Evolutionary conservation across 73 alveolate genomes (phyloP), one percentile per base, ranked within the genome.

Genomic region (Stentor coeruleus): DNA sequence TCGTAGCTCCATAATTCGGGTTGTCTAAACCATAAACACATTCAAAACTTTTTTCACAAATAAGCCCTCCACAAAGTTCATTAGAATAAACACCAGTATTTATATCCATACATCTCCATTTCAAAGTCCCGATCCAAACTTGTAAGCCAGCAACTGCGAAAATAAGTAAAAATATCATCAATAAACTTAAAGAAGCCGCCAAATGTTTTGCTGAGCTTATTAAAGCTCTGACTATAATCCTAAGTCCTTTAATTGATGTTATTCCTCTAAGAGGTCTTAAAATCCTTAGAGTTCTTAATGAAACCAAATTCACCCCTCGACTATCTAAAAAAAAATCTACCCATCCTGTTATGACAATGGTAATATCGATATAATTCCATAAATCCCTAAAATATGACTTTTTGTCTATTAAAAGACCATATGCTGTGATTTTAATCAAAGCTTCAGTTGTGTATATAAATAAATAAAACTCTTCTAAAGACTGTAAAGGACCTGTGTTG

Each of bases 181-280:
- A n/a, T n/a, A n/a, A n/a, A n/a, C n/a, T n/a, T n/a, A n/a, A n/a
- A n/a, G n/a, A n/a, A n/a, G n/a, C n/a, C n/a, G n/a, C n/a, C n/a
- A n/a, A n/a, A n/a, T n/a, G n/a, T n/a, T n/a, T n/a, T n/a, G n/a
- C n/a, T 1, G 99, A 91, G 30, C 94, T 89, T 42, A 96, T 85
- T 30, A 97, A 81, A 6, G 99, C 95, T 4, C 89, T 86, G 57
- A 97, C 98, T 59, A 97, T 88, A 58, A 92, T 89, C 85, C 97
- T 93, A 76, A 97, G 82, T 42, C 99, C 98, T 87, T 97, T 91
- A 42, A 97, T 90, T 41, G 97, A 89, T 35, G 98, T 92, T 74
- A 97, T 97, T 11, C 99, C 95, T 91, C 98, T 95, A 58, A 97
- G 87, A 41, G 99, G 99, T 66, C 99, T 89, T 35, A 97, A 73